These are phyloP conservation scores for Linum usitatissimum DNA, from an alignment of 345 rosid genomes.

Conservation along the genomic window DNA sequence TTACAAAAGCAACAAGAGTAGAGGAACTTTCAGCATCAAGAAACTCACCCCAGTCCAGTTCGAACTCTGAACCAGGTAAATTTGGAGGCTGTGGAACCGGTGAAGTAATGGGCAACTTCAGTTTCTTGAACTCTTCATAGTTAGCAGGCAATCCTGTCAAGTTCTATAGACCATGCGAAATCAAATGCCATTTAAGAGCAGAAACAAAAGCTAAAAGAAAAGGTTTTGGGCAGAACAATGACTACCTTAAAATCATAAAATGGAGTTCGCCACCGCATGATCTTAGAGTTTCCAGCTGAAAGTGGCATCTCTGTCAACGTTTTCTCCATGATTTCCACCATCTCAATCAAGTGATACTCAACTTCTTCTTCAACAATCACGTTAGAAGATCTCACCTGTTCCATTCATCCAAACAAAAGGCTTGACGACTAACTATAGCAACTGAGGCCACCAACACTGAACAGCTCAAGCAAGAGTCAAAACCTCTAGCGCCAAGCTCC, in stretches of 20 bases:
- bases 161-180: conserved; percentile 24
- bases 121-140: conserved; percentile 51
- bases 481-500: conserved; percentile 56
- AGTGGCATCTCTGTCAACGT: conserved; percentile 20
- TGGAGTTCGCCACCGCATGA: conserved; percentile 55
- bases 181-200: conserved; percentile 1
- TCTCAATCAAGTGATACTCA: conserved; percentile 43
- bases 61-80: conserved; percentile 26
- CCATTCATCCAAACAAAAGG: conserved; percentile 12
- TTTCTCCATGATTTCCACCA: conserved; percentile 30
- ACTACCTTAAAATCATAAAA: conserved; percentile 59
- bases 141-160: conserved; percentile 45
- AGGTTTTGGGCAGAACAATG: neutral
- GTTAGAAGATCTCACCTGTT: conserved; percentile 51
- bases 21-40: neutral
- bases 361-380: conserved; percentile 70
- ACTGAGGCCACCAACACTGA: conserved; percentile 1
- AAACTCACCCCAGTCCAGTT: conserved; percentile 68
- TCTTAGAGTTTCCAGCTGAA: conserved; percentile 19
- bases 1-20: neutral
- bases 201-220: neutral
- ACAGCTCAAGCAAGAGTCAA: conserved; percentile 1
- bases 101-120: conserved; percentile 25
- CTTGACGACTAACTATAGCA: conserved; percentile 5
- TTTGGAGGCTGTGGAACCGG: conserved; percentile 27